Conservation (phyloP, 2,329 filamentous ascomycete genomes). For the Alternaria arbusti region DNA sequence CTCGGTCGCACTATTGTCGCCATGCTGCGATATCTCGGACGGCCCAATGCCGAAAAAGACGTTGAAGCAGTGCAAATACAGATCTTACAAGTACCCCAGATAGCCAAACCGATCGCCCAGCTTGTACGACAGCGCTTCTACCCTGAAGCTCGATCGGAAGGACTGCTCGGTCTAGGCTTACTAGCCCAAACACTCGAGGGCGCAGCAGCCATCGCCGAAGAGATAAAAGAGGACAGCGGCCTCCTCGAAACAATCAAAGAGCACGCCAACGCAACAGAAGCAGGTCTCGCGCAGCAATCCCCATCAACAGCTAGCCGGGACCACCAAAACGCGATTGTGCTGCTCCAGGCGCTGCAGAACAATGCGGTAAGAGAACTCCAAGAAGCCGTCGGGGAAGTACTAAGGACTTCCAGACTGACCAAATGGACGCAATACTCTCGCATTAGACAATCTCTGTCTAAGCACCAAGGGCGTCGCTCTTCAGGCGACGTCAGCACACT, state of each 20-base stretch:
- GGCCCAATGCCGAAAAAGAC: constrained; percentile 28
- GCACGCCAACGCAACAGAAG: constrained; percentile 36
- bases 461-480: constrained; percentile 24
- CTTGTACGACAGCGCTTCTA: constrained; percentile 46
- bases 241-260: constrained; percentile 44
- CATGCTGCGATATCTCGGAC: constrained; percentile 25
- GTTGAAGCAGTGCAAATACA: constrained; percentile 29
- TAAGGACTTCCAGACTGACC: constrained; percentile 27
- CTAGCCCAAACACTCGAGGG: constrained; percentile 41
- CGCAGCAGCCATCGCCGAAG: constrained; percentile 34
- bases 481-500: constrained; percentile 7
- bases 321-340: constrained; percentile 45
- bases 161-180: constrained; percentile 43
- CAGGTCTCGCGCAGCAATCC: constrained; percentile 26
- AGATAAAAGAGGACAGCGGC: constrained; percentile 34
- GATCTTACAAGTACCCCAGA: constrained; percentile 35
- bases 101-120: constrained; percentile 41
- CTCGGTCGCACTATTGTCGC: constrained; percentile 39
- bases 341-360: constrained; percentile 42
- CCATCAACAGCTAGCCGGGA: constrained; percentile 35
- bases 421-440: constrained; percentile 31
- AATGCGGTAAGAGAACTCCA: constrained; percentile 38
- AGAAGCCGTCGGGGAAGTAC: constrained; percentile 7
- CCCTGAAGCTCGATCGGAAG: constrained; percentile 45
- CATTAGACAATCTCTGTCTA: constrained; percentile 30